These are phyloP conservation scores for Dactylellina haptotyla DNA, from an alignment of 2,329 filamentous ascomycete species.

Conservation along the genomic window DNA sequence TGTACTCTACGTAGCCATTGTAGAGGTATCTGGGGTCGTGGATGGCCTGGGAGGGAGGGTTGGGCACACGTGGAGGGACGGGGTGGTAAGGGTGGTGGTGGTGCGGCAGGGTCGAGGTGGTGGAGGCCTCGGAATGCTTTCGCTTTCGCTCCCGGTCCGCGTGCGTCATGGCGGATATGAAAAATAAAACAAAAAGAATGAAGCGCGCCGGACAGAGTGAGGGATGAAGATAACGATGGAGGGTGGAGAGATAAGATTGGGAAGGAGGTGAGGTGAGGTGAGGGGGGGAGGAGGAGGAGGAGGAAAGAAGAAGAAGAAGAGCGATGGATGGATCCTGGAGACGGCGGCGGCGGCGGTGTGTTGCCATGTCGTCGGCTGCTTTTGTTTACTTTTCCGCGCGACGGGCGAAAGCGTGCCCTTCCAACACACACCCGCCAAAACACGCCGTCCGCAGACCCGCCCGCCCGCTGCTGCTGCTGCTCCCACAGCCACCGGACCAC, in stretches of 20 bases:
- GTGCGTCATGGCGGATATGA: constrained; percentile 21
- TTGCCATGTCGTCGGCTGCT: constrained; percentile 6
- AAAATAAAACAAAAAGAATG: not conserved
- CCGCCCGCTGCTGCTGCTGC: no score
- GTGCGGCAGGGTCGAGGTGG: not conserved
- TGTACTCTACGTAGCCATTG: constrained; percentile 43
- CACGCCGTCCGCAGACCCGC: no score
- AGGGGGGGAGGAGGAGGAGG: not conserved
- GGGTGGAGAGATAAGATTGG: not conserved
- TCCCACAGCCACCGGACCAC: no score
- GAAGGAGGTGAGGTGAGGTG: not conserved
- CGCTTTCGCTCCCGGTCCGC: constrained; percentile 41
- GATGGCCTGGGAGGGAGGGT: not conserved
- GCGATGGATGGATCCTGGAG: not conserved
- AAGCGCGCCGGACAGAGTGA: not conserved
- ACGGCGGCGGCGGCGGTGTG: not conserved
- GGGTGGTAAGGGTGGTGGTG: not conserved
- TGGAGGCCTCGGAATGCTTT: constrained; percentile 32
- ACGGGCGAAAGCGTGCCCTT: no score
- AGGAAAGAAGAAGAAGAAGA: not conserved
- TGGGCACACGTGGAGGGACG: constrained; percentile 5
- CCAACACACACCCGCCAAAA: no score
- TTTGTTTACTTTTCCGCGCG: not conserved
- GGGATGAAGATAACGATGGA: not conserved
- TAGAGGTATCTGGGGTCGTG: constrained; percentile 35